Evolutionary conservation across 805 yeast species (phyloP), one percentile per base, ranked within the genome.

Genomic region (Zygosaccharomyces siamensis): DNA sequence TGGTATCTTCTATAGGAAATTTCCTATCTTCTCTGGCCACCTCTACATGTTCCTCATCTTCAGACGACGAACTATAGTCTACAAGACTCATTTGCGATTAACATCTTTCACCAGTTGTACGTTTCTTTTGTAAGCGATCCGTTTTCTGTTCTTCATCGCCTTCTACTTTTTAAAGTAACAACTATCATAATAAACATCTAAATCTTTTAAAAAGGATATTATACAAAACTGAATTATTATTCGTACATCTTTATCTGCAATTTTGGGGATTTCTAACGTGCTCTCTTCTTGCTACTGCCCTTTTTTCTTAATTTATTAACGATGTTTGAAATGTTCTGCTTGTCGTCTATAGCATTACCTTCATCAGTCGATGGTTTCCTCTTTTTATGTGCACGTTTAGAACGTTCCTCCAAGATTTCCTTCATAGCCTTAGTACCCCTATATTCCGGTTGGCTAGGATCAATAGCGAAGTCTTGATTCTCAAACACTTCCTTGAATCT

Each of bases 391-490:
- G 69, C 63, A 61, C 83, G 76, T 63, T 80, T 80, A 37, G 78
- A 75, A 56, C 96, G 78, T 68, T 89, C 96, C 39, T 79, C 75
- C 71, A 93, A 69, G 48, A 93, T 78, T 66, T 83, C 76, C 63
- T 84, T 83, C 96, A 92, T 90, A 23, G 93, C 89, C 14, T 80
- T 72, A 1, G 98, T 90, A 68, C 84, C 81, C 71, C 86, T 89
- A 74, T 79, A 92, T 64, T 88, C 96, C n/a, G 95, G 86, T 61
- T 77, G 81, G 18, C 95, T 83, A 20, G 97, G 95, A 68, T 95
- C 99, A 63, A 95, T 89, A 10, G 97, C 97, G 69, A 81, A 93
- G 53, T 85, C 93, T 54, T 87, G 96, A 53, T 81, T 83, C 60
- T 89, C 89, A 62, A 84, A 88, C 54, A 89, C 74, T 55, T 85